A percentile compares a stretch with the other conserved stretches of the same genome.
These are phyloP conservation scores for Oryza meyeriana DNA, from an alignment of 176 grass and related monocot genomes.

Conservation along the genomic window DNA sequence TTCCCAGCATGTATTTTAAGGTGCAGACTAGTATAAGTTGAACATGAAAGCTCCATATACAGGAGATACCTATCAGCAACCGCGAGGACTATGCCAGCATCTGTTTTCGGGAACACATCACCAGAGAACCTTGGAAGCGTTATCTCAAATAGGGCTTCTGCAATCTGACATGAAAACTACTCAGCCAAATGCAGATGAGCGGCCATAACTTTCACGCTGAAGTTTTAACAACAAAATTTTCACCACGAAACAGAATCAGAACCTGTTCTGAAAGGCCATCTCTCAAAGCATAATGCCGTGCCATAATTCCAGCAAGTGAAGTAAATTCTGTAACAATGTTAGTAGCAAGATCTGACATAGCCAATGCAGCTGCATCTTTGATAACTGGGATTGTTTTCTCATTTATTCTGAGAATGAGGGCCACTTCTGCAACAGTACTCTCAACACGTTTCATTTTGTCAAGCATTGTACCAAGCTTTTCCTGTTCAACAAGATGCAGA, in stretches of 20 bases:
- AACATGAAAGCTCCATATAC: neutral
- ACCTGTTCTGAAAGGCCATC: constrained; percentile 76
- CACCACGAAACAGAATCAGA: neutral
- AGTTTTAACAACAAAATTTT: constrained; percentile 8
- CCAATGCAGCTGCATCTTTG: constrained; percentile 71
- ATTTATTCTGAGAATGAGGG: constrained; percentile 52
- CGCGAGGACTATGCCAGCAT: constrained; percentile 78
- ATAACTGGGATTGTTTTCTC: constrained; percentile 48
- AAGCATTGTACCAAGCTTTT: constrained; percentile 93
- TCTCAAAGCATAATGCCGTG: constrained; percentile 86
- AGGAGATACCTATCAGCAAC: constrained; percentile 73
- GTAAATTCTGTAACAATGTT: constrained; percentile 93
- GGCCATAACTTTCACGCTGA: neutral
- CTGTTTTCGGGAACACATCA: constrained; percentile 85
- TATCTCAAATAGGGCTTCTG: constrained; percentile 92
- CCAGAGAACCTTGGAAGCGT: constrained; percentile 88
- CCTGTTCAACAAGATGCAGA: constrained; percentile 47
- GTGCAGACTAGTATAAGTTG: neutral
- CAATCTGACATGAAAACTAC: constrained; percentile 50
- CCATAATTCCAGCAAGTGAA: constrained; percentile 88
- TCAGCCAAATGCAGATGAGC: constrained; percentile 27
- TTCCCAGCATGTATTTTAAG: neutral
- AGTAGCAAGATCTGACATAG: constrained; percentile 93
- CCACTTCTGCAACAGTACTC: constrained; percentile 46
- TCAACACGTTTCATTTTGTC: constrained; percentile 85